These are phyloP conservation scores for Trypanosoma conorhini DNA, from an alignment of 208 protist species.

Conservation along the genomic window DNA sequence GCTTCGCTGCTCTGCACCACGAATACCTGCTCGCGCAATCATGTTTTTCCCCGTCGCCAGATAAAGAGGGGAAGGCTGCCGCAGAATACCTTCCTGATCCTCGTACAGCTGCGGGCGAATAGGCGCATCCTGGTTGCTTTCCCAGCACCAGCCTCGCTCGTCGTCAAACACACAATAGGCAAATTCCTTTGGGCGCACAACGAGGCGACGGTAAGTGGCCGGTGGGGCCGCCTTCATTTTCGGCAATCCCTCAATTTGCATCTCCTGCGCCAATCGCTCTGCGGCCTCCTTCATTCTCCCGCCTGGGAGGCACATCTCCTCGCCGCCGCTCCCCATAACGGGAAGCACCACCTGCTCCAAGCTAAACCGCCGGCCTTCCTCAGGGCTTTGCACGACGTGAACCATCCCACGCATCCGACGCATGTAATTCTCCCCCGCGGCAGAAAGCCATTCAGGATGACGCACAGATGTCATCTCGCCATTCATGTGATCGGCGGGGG, in stretches of 20 bases:
- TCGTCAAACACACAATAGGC: slow-evolving; percentile 68
- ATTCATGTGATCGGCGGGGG: slow-evolving; percentile 69
- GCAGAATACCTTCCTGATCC: slow-evolving; percentile 75
- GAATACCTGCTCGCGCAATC: slow-evolving; percentile 65
- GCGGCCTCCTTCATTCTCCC: slow-evolving; percentile 28
- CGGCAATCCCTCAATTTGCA: slow-evolving; percentile 55
- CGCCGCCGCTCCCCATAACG: slow-evolving; percentile 36
- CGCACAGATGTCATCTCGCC: slow-evolving; percentile 47
- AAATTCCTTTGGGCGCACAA: slow-evolving; percentile 38
- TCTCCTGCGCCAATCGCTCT: slow-evolving; percentile 41
- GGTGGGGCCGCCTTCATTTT: slow-evolving; percentile 53
- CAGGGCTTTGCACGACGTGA: slow-evolving; percentile 31
- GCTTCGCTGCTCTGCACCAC: slow-evolving; percentile 46
- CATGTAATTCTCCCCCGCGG: slow-evolving; percentile 13
- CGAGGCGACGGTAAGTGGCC: slow-evolving; percentile 58
- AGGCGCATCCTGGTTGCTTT: slow-evolving; percentile 22
- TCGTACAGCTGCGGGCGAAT: slow-evolving; percentile 55
- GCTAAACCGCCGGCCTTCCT: slow-evolving; percentile 45
- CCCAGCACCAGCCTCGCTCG: slow-evolving; percentile 77
- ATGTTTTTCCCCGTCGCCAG: slow-evolving; percentile 47
- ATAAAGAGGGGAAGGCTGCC: slow-evolving; percentile 66
- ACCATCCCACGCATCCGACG: slow-evolving; percentile 15
- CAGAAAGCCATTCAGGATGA: slow-evolving; percentile 54
- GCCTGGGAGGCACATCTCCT: slow-evolving; percentile 30
- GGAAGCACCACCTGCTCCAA: slow-evolving; percentile 75